These are phyloP conservation scores for Crithidia bombi DNA, from an alignment of 208 protist species.

Conservation along the genomic window DNA sequence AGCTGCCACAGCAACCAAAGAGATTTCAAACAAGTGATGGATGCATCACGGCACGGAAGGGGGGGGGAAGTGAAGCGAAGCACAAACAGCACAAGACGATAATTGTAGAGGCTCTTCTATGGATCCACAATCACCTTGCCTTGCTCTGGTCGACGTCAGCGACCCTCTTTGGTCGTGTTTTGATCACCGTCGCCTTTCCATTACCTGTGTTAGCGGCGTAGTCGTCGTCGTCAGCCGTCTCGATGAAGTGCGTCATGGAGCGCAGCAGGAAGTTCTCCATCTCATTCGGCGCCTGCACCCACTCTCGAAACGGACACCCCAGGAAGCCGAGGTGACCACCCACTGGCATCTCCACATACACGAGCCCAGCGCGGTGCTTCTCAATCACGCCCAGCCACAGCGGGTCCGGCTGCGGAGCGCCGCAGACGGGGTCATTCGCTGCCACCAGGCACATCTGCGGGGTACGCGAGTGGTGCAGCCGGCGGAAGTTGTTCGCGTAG, in stretches of 20 bases:
- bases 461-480: conserved; percentile 35
- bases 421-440: conserved; percentile 58
- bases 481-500: conserved; percentile 41
- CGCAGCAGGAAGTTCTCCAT: conserved; percentile 55
- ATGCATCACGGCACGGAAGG: no score
- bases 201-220: background rate
- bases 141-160: background rate
- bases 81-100: conserved; percentile 19
- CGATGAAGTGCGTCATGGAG: conserved; percentile 23
- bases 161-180: background rate
- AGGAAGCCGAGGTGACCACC: conserved; percentile 75
- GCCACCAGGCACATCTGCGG: conserved; percentile 53
- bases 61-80: conserved; percentile 17
- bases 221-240: background rate
- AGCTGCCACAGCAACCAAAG: no score
- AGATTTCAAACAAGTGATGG: no score
- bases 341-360: conserved; percentile 56
- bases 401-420: conserved; percentile 25
- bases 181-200: background rate
- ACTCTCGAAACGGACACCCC: conserved; percentile 34
- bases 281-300: conserved; percentile 30
- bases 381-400: conserved; percentile 41
- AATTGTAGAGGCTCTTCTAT: background rate
- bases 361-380: conserved; percentile 30
- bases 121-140: background rate